Conservation (phyloP, 2,329 filamentous ascomycete species). For the Cordyceps sp. region DNA sequence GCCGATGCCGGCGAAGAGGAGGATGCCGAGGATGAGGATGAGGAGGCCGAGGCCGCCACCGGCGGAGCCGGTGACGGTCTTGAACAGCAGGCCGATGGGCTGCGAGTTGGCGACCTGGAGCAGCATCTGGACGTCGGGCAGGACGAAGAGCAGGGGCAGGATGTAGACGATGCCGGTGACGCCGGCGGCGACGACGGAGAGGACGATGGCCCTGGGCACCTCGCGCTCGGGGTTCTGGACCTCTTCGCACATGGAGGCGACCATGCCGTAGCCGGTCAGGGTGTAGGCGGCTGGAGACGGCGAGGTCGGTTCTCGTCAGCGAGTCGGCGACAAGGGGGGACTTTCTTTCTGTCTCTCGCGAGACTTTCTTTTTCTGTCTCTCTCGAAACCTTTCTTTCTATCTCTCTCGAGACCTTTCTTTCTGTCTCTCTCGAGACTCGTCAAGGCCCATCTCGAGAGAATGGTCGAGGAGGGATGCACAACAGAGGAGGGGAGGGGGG, state of each 20-base stretch:
- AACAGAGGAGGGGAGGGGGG: background rate
- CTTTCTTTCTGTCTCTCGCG: background rate
- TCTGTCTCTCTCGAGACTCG: too few relatives aligned
- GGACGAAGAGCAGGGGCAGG: constrained; percentile 59
- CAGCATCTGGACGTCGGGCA: constrained; percentile 49
- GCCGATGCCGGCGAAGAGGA: constrained; percentile 61
- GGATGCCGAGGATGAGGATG: constrained; percentile 60
- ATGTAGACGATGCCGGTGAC: constrained; percentile 47
- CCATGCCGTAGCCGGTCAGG: constrained; percentile 32
- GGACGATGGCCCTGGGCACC: constrained; percentile 51
- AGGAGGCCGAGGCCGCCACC: constrained; percentile 60
- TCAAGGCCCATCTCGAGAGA: too few relatives aligned
- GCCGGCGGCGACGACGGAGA: constrained; percentile 47
- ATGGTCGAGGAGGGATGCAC: too few relatives aligned
- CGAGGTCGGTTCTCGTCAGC: too few relatives aligned
- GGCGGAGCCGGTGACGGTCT: constrained; percentile 55
- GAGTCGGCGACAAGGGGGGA: too few relatives aligned
- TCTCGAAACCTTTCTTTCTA: too few relatives aligned
- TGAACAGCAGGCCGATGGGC: constrained; percentile 62
- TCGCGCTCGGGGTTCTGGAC: constrained; percentile 44
- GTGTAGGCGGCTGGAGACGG: constrained; percentile 23
- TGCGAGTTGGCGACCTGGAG: constrained; percentile 54
- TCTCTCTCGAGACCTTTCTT: too few relatives aligned
- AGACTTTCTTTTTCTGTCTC: background rate
- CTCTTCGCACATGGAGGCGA: constrained; percentile 39